Evolutionary conservation across 2,329 filamentous ascomycete genomes (phyloP).

Genomic region (Fusarium pseudonygamai): DNA sequence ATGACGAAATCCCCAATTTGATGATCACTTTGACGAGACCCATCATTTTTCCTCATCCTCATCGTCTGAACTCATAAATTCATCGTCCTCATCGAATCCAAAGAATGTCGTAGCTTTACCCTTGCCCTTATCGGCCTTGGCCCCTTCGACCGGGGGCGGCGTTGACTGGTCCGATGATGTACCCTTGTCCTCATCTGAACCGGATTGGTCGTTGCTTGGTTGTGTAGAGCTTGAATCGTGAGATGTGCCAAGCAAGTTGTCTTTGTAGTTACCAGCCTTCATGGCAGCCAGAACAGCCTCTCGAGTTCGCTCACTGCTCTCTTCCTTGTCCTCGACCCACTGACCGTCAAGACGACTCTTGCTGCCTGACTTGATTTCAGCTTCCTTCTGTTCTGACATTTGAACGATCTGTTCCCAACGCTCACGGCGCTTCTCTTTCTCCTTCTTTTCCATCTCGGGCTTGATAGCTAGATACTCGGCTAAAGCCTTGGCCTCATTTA

Average conservation of each 20-base stretch:
- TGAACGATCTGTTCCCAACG: slow-evolving; percentile 92
- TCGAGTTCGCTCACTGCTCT: slow-evolving; percentile 83
- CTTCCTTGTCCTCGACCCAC: slow-evolving; percentile 96
- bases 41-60: slow-evolving; percentile 50
- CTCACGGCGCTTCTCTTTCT: slow-evolving; percentile 85
- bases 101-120: slow-evolving; percentile 65
- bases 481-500: slow-evolving; percentile 93
- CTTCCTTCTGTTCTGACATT: slow-evolving; percentile 81
- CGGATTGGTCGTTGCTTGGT: slow-evolving; percentile 40
- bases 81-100: slow-evolving; percentile 83
- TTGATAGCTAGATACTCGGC: slow-evolving; percentile 96
- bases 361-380: slow-evolving; percentile 80
- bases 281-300: slow-evolving; percentile 78
- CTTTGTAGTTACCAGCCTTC: slow-evolving; percentile 69
- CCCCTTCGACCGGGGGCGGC: slow-evolving; percentile 56
- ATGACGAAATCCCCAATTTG: not conserved
- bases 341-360: slow-evolving; percentile 82
- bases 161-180: slow-evolving; percentile 59
- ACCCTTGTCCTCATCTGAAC: slow-evolving; percentile 52
- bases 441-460: slow-evolving; percentile 95
- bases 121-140: slow-evolving; percentile 51
- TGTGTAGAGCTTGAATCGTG: slow-evolving; percentile 56
- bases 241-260: slow-evolving; percentile 66
- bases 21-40: not conserved
- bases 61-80: slow-evolving; percentile 76